Base-by-base conservation (phyloP, 2,329 filamentous ascomycete species). In the Clarireedia monteithiana region DNA sequence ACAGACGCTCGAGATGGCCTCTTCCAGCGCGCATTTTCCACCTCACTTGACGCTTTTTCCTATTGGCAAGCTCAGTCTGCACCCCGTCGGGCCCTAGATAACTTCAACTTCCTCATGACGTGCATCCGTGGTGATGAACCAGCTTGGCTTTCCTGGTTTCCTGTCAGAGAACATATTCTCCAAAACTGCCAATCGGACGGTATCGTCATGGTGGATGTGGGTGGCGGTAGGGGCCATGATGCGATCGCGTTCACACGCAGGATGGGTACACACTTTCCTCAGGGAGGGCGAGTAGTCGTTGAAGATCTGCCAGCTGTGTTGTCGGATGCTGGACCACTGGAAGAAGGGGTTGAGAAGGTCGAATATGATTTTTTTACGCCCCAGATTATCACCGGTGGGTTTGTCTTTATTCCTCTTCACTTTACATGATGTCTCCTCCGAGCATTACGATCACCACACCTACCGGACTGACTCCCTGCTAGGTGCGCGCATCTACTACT, bases 401-500 rank as follows among this genome's bases (percentile, higher is more conserved):
- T 6, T 38, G 34, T 14, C 34, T 14, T 38, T 38, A 6, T 14
- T 38, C 34, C 14, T 38, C 14, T 14, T 6, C 14, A 38, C 14
- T 38, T 38, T 38, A 14, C 34, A 6, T 38, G 34, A 38, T 38
- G n/a, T n/a, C n/a, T n/a, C n/a, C n/a, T n/a, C n/a, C n/a, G n/a
- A n/a, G n/a, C n/a, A n/a, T n/a, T n/a, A n/a, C n/a, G n/a, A n/a
- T n/a, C n/a, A n/a, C n/a, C n/a, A n/a, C n/a, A n/a, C n/a, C n/a
- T n/a, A n/a, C n/a, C n/a, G n/a, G n/a, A n/a, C n/a, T n/a, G n/a
- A n/a, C n/a, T n/a, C n/a, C n/a, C n/a, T n/a, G n/a, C n/a, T n/a
- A 55, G 56, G 40, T 24, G 52, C 57, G 3, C 56, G 53, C 5
- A 44, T 69, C 6, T 75, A 75, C 50, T 74, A 70, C 58, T 58